A percentile compares a stretch with the other conserved stretches of the same genome.
phyloP scores from a whole-genome alignment of 2,329 filamentous ascomycete species.

The Pestalotiopsis sp. region DNA sequence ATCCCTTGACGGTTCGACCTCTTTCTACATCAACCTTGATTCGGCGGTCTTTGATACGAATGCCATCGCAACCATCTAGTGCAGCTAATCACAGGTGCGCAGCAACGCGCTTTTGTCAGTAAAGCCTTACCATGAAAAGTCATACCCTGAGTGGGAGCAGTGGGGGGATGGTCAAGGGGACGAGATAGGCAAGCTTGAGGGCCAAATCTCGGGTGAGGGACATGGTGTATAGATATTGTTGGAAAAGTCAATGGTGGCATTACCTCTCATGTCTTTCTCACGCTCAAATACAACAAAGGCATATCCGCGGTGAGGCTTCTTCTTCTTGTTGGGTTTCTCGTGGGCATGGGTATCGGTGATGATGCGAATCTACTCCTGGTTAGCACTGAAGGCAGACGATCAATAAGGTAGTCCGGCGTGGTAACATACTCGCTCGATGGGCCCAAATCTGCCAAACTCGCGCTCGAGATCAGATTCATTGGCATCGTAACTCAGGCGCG shows the following conservation, averaged over 20 bases:
- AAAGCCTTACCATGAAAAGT: constrained; percentile 55
- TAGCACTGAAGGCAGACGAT: constrained; percentile 12
- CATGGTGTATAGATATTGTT: constrained; percentile 34
- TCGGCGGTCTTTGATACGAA: constrained; percentile 87
- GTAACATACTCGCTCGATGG: constrained; percentile 79
- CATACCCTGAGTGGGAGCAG: constrained; percentile 37
- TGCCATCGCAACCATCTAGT: constrained; percentile 80
- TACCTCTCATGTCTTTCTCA: constrained; percentile 99
- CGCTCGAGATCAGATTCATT: constrained; percentile 88
- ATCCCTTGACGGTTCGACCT: constrained; percentile 89
- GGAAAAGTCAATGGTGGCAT: constrained; percentile 46
- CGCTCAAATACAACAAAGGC: constrained; percentile 96
- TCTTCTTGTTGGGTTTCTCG: constrained; percentile 72
- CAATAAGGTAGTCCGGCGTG: not conserved
- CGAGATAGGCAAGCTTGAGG: constrained; percentile 59
- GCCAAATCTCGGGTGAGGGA: constrained; percentile 51
- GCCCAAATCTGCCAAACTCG: constrained; percentile 90
- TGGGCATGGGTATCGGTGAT: constrained; percentile 73
- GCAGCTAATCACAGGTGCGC: constrained; percentile 73
- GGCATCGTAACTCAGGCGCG: constrained; percentile 84
- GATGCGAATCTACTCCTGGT: constrained; percentile 71
- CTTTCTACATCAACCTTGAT: constrained; percentile 96
- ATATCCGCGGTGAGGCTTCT: constrained; percentile 84
- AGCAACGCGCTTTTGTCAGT: constrained; percentile 67
- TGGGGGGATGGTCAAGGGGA: constrained; percentile 11